These are phyloP conservation scores for Carex myosuroides DNA, from an alignment of 176 grass and related monocot species.

Conservation along the genomic window DNA sequence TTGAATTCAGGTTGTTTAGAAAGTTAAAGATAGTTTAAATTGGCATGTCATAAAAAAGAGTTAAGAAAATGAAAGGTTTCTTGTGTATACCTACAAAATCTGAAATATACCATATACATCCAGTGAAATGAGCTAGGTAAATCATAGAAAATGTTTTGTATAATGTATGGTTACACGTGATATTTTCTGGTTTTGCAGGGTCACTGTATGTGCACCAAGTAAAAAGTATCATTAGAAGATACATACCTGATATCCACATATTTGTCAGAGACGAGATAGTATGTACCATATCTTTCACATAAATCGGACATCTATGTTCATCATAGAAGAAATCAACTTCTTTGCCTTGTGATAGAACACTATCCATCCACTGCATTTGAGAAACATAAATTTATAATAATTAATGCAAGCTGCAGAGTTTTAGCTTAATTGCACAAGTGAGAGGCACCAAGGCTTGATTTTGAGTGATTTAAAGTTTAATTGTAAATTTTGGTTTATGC, in stretches of 20 bases:
- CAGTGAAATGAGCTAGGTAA: neutral
- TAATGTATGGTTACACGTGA: neutral
- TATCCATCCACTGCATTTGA: slow-evolving; percentile 83
- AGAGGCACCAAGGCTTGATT: neutral
- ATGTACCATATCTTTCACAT: slow-evolving; percentile 80
- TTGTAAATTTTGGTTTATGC: neutral
- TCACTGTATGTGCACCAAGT: neutral
- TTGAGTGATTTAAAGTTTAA: neutral
- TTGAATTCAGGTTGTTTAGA: slow-evolving; percentile 5
- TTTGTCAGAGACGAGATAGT: slow-evolving; percentile 52
- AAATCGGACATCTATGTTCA: slow-evolving; percentile 74
- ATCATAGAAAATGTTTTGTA: neutral
- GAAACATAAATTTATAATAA: slow-evolving; percentile 6
- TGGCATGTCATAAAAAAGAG: neutral
- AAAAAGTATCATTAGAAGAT: neutral
- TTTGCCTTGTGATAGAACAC: slow-evolving; percentile 67
- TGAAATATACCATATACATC: neutral
- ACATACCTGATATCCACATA: slow-evolving; percentile 66
- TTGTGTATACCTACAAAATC: neutral
- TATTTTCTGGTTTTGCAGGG: neutral
- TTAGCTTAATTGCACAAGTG: neutral
- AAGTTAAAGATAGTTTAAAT: neutral
- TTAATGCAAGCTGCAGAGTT: neutral
- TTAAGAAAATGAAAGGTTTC: neutral
- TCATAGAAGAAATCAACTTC: slow-evolving; percentile 82